Evolutionary conservation across 2,329 filamentous ascomycete species (phyloP).

Genomic region (Thielaviopsis musarum): DNA sequence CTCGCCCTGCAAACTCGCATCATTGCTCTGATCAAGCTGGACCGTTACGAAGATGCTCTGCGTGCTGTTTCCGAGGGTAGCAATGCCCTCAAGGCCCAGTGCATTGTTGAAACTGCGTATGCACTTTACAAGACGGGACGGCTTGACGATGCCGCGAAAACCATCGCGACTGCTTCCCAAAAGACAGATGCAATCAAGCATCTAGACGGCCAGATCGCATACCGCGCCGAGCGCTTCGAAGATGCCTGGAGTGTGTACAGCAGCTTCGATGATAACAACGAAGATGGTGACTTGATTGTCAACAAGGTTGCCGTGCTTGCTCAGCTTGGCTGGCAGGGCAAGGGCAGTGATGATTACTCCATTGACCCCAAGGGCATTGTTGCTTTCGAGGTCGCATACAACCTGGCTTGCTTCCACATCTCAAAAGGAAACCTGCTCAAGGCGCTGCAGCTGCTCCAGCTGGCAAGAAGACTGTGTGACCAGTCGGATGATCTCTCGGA

Average conservation of each 20-base stretch:
- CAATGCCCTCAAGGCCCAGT: conserved; percentile 40
- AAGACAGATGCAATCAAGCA: conserved; percentile 28
- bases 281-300: conserved; percentile 60
- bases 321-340: conserved; percentile 54
- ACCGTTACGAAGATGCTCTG: conserved; percentile 64
- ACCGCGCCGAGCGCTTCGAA: conserved; percentile 57
- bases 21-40: conserved; percentile 63
- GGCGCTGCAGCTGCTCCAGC: conserved; percentile 50
- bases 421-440: conserved; percentile 49
- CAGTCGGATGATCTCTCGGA: conserved; percentile 55
- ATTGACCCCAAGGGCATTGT: conserved; percentile 23
- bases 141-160: conserved; percentile 39
- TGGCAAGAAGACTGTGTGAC: conserved; percentile 55
- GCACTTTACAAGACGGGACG: conserved; percentile 68
- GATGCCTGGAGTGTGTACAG: conserved; percentile 48
- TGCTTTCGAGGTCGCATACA: conserved; percentile 69
- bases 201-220: conserved; percentile 50
- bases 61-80: conserved; percentile 49
- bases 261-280: conserved; percentile 37
- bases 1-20: conserved; percentile 52
- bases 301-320: conserved; percentile 57
- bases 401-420: conserved; percentile 57
- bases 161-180: background rate
- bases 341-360: conserved; percentile 20
- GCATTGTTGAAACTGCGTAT: conserved; percentile 57